phyloP scores from a whole-genome alignment of 441 rosid genomes.

The Populus hybrid region DNA sequence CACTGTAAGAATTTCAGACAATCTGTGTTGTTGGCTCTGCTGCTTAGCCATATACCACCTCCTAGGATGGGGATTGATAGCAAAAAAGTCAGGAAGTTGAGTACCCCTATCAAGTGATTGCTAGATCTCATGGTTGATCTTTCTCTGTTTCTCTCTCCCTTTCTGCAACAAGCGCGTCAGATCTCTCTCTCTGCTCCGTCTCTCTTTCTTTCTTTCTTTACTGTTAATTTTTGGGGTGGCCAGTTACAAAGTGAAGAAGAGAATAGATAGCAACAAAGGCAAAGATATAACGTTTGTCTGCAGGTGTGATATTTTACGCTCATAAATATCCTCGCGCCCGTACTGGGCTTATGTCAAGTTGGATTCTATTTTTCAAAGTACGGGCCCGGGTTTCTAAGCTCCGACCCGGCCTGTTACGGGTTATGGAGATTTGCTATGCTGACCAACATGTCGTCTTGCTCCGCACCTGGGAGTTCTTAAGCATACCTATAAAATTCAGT shows the following conservation, averaged over 20 bases:
- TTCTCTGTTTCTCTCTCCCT: neutral
- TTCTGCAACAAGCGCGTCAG: neutral
- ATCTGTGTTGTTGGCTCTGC: slow-evolving; percentile 80
- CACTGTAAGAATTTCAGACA: slow-evolving; percentile 84
- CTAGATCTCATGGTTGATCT: slow-evolving; percentile 50
- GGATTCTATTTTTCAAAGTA: too few relatives aligned
- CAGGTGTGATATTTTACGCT: neutral
- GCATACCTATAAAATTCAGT: too few relatives aligned
- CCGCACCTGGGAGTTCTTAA: too few relatives aligned
- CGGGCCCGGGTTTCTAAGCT: neutral
- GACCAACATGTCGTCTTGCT: too few relatives aligned
- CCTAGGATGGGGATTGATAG: slow-evolving; percentile 81
- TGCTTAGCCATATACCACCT: slow-evolving; percentile 98
- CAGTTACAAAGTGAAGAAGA: neutral
- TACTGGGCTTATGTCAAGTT: neutral
- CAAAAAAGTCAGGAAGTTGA: slow-evolving; percentile 87
- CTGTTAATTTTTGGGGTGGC: neutral
- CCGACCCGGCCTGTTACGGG: too few relatives aligned
- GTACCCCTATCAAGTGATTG: slow-evolving; percentile 71
- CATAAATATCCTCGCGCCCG: neutral
- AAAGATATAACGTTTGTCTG: neutral
- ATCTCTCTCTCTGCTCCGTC: neutral
- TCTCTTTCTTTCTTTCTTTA: too few relatives aligned
- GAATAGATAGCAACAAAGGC: neutral
- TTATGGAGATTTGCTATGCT: too few relatives aligned